Percentiles rank a stretch among this genome's conserved stretches.
phyloP scores from a whole-genome alignment of 768 basidiomycete species.

The Mycena alexandri region DNA sequence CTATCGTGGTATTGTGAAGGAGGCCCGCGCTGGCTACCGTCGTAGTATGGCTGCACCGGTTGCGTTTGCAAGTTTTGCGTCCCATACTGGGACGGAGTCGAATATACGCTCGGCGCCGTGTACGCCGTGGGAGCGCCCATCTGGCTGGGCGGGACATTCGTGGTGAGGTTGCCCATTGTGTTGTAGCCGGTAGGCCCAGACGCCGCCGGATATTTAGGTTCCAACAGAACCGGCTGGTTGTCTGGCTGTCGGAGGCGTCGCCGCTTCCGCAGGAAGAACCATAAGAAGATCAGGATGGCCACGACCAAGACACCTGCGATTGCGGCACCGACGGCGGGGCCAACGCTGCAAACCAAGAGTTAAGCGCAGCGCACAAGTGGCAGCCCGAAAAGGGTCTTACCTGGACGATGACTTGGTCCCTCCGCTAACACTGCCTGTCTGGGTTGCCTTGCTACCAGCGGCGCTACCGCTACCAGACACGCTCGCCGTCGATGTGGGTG shows the following conservation, averaged over 20 bases:
- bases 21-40: background rate
- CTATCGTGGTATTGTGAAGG: background rate
- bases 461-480: background rate
- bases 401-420: background rate
- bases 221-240: background rate
- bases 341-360: conserved; percentile 15
- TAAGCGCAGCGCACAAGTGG: conserved; percentile 2
- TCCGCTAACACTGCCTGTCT: background rate
- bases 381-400: background rate
- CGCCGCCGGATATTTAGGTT: conserved; percentile 22
- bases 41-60: background rate
- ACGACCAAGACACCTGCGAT: conserved; percentile 30
- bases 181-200: conserved; percentile 2
- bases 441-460: background rate
- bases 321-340: conserved; percentile 24
- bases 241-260: conserved; percentile 11
- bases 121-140: background rate
- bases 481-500: background rate
- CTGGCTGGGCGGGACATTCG: background rate
- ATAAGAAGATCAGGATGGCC: conserved; percentile 5
- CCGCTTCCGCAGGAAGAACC: conserved; percentile 23
- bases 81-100: too few relatives aligned
- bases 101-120: too few relatives aligned
- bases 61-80: background rate
- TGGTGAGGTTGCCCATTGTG: conserved; percentile 4